These are phyloP conservation scores for Stentor coeruleus DNA, from an alignment of 73 alveolate species.

Conservation along the genomic window DNA sequence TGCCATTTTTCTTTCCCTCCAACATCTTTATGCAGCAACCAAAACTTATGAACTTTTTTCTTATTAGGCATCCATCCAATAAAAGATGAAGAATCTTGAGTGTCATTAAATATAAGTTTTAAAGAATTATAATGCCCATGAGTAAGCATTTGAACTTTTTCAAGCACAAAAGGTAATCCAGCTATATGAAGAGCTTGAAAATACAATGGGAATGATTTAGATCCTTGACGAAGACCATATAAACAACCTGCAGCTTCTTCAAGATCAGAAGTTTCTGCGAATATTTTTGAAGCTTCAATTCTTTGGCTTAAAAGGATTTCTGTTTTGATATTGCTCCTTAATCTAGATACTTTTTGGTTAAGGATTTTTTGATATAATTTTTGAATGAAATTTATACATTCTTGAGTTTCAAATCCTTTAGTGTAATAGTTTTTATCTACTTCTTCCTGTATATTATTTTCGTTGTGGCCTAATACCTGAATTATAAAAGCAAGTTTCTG, in stretches of 20 bases:
- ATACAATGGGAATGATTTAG: background rate
- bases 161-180: background rate
- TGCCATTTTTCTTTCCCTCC: constrained; percentile 9
- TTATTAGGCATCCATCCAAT: constrained; percentile 11
- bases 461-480: background rate
- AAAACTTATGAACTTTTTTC: background rate
- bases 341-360: background rate
- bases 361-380: background rate
- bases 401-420: background rate
- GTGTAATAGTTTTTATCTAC: background rate
- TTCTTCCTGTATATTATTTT: background rate
- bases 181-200: background rate
- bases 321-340: background rate
- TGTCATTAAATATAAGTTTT: background rate
- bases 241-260: constrained; percentile 12
- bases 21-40: background rate
- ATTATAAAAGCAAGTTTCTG: background rate
- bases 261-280: background rate
- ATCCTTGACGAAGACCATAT: background rate
- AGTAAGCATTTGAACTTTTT: constrained; percentile 14
- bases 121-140: background rate
- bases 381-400: background rate
- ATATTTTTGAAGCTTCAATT: background rate
- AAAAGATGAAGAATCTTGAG: background rate
- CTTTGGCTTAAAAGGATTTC: background rate